phyloP scores from a whole-genome alignment of 2,329 filamentous ascomycete species.

The Talaromyces sp. region DNA sequence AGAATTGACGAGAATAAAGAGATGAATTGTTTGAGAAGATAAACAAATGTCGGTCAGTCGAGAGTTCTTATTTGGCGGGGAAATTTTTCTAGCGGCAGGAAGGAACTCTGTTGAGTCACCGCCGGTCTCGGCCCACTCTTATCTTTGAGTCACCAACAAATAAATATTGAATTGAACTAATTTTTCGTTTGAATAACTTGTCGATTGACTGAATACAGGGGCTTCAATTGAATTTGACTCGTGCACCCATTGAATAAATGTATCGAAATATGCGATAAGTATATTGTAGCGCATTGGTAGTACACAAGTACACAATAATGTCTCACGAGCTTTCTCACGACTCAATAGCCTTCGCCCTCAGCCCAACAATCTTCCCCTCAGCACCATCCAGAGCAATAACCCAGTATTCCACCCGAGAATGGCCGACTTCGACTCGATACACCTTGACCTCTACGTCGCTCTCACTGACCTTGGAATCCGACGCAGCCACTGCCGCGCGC shows the following conservation, averaged over 20 bases:
- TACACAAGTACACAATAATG: background rate
- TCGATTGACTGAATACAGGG: background rate
- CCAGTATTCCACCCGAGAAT: slow-evolving; percentile 73
- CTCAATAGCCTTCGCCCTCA: slow-evolving; percentile 76
- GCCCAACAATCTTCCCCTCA: slow-evolving; percentile 65
- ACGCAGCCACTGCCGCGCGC: slow-evolving; percentile 31
- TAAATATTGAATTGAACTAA: background rate
- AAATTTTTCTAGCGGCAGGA: slow-evolving; percentile 15
- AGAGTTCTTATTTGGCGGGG: slow-evolving; percentile 12
- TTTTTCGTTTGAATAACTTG: background rate
- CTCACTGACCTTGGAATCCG: slow-evolving; percentile 28
- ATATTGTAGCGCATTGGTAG: background rate
- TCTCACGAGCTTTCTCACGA: slow-evolving; percentile 41
- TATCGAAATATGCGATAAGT: background rate
- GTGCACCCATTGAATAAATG: background rate
- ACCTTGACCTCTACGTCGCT: slow-evolving; percentile 63
- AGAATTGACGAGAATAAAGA: background rate
- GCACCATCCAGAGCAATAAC: slow-evolving; percentile 63
- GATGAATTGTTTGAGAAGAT: background rate
- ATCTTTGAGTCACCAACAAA: background rate
- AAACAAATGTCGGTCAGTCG: slow-evolving; percentile 13
- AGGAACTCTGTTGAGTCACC: slow-evolving; percentile 10
- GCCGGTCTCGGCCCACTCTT: slow-evolving; percentile 11
- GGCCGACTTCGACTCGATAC: slow-evolving; percentile 64
- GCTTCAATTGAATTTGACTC: background rate